Evolutionary conservation across 495 filamentous ascomycete species (phyloP), one percentile per base, ranked within the genome.

Genomic region (Lentithecium fluviatile): DNA sequence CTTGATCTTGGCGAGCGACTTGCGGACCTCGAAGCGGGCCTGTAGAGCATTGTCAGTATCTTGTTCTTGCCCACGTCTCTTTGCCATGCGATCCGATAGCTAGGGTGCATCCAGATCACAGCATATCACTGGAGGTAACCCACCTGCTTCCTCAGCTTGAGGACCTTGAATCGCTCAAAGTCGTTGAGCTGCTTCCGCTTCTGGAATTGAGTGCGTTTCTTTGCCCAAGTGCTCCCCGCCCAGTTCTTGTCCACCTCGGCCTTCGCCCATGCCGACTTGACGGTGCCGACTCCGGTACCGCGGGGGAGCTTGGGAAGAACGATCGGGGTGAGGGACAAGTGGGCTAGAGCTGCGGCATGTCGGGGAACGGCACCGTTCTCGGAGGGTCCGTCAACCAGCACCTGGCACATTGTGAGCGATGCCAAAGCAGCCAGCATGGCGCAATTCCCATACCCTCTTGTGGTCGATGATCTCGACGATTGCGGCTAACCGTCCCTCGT

Each of bases 381-480:
- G 76, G 90, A 84, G 69, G 95, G 92, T 73, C 92, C 91, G 79
- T 99, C 95, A 72, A 97, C 84, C 72, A 99, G 85, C 73, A 88
- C 91, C 95, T 98, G 78, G 71, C 64, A 52, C 59, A 61, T 70
- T 79, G 75, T 80, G 73, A 76, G 68, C 58, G 55, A 51, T 53
- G 25, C 46, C 34, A 52, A 47, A 34, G 40, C 60, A 34, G 34
- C 11, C 21, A 12, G n/a, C 36, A 34, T 51, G 51, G 42, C 36
- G 13, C 6, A 20, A 32, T 46, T n/a, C 62, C 88, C 93, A 74
- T 95, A 97, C 94, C 78, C 94, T 90, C 84, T 96, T 96, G 88
- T 99, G 94, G 80, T 97, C 95, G 78, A 97, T 92, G 77, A 99
- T 96, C 85, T 97, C 91, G 77, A 97, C 91, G 75, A 99, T 94